Conservation (phyloP, 176 grass and related monocot genomes). For the Carex parvula region DNA sequence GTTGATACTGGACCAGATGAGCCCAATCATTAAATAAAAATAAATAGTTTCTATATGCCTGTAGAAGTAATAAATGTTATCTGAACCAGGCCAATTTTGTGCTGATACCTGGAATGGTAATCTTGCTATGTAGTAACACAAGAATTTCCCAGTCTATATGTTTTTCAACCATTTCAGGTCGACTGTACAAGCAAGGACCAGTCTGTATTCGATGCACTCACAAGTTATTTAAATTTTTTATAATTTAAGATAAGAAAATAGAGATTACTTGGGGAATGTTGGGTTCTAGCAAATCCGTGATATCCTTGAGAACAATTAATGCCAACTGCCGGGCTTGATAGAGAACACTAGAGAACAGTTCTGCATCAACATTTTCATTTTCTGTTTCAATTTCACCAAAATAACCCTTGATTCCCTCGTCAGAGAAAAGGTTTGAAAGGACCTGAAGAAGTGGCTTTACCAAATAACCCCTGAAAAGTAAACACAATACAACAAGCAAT, state of each 20-base stretch:
- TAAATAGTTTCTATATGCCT: background rate
- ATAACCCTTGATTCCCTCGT: slow-evolving; percentile 41
- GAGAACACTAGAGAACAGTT: slow-evolving; percentile 32
- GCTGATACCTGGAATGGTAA: background rate
- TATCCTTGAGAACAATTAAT: slow-evolving; percentile 87
- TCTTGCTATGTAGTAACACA: background rate
- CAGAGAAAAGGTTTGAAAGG: slow-evolving; percentile 59
- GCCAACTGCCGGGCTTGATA: slow-evolving; percentile 63
- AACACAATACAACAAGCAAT: slow-evolving; percentile 6
- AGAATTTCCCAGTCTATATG: background rate
- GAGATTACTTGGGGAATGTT: slow-evolving; percentile 41
- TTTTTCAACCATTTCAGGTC: background rate
- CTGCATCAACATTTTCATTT: slow-evolving; percentile 36
- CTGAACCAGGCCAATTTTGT: background rate
- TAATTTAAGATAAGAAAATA: background rate
- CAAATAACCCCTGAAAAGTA: slow-evolving; percentile 34
- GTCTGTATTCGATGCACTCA: background rate
- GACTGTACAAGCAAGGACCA: background rate
- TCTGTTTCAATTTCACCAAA: slow-evolving; percentile 36
- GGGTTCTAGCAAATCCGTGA: slow-evolving; percentile 57
- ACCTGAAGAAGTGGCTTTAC: slow-evolving; percentile 66
- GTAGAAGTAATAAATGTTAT: background rate
- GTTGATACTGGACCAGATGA: background rate
- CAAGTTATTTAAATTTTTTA: background rate
- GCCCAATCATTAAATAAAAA: background rate